Percentiles rank a stretch among this genome's conserved stretches.
Conservation (phyloP, 257 asterid species). For the Fraxinus quadrangulata region DNA sequence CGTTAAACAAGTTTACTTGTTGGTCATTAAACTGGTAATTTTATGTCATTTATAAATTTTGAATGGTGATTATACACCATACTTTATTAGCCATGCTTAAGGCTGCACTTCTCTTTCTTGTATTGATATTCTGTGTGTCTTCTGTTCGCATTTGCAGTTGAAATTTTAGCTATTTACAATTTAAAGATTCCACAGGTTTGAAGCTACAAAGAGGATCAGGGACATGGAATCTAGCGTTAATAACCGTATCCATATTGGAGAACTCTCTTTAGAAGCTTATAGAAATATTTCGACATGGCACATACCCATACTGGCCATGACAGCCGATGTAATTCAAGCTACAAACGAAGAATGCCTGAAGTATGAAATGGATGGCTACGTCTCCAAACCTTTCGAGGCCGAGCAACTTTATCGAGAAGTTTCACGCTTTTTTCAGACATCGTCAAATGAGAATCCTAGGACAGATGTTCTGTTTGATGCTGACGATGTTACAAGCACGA, state of each 20-base stretch:
- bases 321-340: slow-evolving; percentile 95
- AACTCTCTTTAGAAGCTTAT: slow-evolving; percentile 40
- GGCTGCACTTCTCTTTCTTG: neutral
- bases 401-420: slow-evolving; percentile 91
- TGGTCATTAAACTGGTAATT: no score
- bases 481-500: no score
- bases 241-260: slow-evolving; percentile 48
- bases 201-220: slow-evolving; percentile 76
- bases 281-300: slow-evolving; percentile 65
- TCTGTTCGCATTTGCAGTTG: neutral
- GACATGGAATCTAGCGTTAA: slow-evolving; percentile 50
- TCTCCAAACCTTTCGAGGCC: slow-evolving; percentile 90
- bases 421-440: slow-evolving; percentile 61
- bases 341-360: slow-evolving; percentile 65
- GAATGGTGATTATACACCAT: neutral
- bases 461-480: neutral
- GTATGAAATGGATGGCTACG: slow-evolving; percentile 87
- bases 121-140: neutral
- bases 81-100: neutral
- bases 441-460: slow-evolving; percentile 36
- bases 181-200: slow-evolving; percentile 50
- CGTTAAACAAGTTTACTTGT: no score
- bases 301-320: slow-evolving; percentile 92
- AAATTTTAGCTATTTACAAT: neutral
- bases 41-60: no score